Base-by-base conservation (phyloP, 2,329 filamentous ascomycete species). In the Pseudopyricularia cyperi region DNA sequence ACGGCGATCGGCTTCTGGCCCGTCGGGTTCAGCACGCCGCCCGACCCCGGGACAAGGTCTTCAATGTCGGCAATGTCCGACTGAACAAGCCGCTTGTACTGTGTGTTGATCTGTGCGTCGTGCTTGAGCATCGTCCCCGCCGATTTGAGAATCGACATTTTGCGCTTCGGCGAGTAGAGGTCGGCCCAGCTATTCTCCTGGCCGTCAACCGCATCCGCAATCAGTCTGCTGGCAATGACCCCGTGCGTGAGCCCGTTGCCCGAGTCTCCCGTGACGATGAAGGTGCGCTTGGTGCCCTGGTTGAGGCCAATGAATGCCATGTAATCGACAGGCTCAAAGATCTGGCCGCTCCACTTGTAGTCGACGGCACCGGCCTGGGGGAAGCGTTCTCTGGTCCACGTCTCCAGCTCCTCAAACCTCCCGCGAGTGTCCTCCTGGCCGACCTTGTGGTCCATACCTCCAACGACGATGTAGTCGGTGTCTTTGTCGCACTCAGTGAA, bases 401-500 rank as follows among this genome's bases (percentile, higher is more conserved):
- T 58, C 59, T 77, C 75, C 4, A 80, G 68, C 56, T 77, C 72
- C 2, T 65, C 62, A 54, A 74, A 77, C 7, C 73, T 70, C 0
- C 67, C 68, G 0, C 64, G 59, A 1, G 71, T 65, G 2, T 69
- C 63, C 44, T 72, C 69, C 56, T 79, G 74, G 0, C 76, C 76
- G n/a, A 79, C 75, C 59, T 77, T 76, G 65, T 80, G 77, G 57
- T 80, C 77, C 50, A 73, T 72, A 1, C 77, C 77, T 7, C 76
- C 77, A 6, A 79, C 68, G 5, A 81, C 64, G 48, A 80, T 59
- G 59, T 79, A 80, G 56, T 79, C 76, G 44, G 77, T 62, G 52
- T 72, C 62, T 0, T 73, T 69, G 52, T 80, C 75, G 58, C 76
- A 78, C 0, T 61, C 64, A 0, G 76, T 79, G 11, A 79, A 59